phyloP scores from a whole-genome alignment of 441 rosid species.

The Pelargonium myrrhifolium region DNA sequence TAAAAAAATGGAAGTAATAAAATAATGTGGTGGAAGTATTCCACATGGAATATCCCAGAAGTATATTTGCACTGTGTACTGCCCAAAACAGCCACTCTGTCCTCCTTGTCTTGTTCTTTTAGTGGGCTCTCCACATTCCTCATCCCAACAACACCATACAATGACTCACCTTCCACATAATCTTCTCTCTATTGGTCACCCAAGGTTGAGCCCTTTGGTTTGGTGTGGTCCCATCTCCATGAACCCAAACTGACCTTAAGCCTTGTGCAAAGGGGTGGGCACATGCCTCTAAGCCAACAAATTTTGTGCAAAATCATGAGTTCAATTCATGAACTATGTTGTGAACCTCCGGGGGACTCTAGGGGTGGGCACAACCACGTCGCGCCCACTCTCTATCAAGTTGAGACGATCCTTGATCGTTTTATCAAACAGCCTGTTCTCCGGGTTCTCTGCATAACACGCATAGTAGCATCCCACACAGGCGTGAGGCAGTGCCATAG shows the following conservation, averaged over 20 bases:
- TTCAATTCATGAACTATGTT: conserved; percentile 16
- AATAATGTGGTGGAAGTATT: conserved; percentile 10
- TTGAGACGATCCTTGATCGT: conserved; percentile 50
- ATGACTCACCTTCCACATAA: conserved; percentile 3
- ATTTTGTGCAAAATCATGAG: background rate
- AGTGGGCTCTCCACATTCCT: conserved; percentile 26
- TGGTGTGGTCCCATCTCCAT: too few relatives aligned
- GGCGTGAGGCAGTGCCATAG: conserved; percentile 97
- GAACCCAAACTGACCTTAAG: too few relatives aligned
- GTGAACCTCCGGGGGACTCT: conserved; percentile 44
- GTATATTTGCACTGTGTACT: conserved; percentile 20
- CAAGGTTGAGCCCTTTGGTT: too few relatives aligned
- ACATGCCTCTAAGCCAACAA: background rate
- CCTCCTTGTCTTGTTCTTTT: conserved; percentile 22
- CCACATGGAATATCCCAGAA: conserved; percentile 23
- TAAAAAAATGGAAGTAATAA: background rate
- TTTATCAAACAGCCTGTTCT: conserved; percentile 56
- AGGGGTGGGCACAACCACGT: conserved; percentile 52
- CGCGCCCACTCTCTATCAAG: conserved; percentile 44
- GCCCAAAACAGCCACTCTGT: conserved; percentile 14
- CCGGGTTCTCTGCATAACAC: conserved; percentile 85
- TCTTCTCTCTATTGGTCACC: background rate
- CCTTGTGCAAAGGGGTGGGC: too few relatives aligned
- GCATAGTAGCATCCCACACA: conserved; percentile 90
- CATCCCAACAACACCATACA: conserved; percentile 4